Evolutionary conservation across 805 yeast species (phyloP).

Genomic region (Metschnikowia sp.): DNA sequence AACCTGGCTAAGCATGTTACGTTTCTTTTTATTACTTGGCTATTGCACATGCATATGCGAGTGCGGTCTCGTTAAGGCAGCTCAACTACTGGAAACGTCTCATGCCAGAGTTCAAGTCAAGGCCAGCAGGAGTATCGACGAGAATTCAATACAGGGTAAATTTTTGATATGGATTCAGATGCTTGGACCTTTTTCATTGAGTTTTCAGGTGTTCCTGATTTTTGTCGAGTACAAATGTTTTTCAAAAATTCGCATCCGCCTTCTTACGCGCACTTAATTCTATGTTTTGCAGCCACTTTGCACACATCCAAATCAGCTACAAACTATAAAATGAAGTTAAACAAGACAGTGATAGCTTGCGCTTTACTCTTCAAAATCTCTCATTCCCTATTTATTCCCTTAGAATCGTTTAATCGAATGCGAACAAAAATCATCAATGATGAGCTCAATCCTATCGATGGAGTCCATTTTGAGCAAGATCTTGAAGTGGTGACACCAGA

Average conservation of each 20-base stretch:
- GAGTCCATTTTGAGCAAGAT: not conserved
- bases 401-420: not conserved
- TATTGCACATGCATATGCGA: no score
- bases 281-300: slow-evolving; percentile 3
- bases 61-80: no score
- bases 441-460: not conserved
- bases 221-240: not conserved
- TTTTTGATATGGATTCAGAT: no score
- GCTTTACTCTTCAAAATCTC: not conserved
- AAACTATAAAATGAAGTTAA: not conserved
- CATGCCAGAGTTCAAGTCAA: no score
- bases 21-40: no score
- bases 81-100: no score
- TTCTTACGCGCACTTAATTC: not conserved
- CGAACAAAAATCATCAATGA: not conserved
- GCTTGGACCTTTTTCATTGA: no score
- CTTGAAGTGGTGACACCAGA: not conserved
- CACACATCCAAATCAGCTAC: not conserved
- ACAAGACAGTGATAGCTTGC: slow-evolving; percentile 1
- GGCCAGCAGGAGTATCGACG: no score
- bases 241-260: not conserved
- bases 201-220: not conserved
- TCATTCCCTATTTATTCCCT: not conserved
- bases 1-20: no score
- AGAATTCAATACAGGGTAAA: no score